Percentiles rank a stretch among this genome's conserved stretches.
Conservation (phyloP, 2,329 filamentous ascomycete species). For the Aureobasidium sp. region DNA sequence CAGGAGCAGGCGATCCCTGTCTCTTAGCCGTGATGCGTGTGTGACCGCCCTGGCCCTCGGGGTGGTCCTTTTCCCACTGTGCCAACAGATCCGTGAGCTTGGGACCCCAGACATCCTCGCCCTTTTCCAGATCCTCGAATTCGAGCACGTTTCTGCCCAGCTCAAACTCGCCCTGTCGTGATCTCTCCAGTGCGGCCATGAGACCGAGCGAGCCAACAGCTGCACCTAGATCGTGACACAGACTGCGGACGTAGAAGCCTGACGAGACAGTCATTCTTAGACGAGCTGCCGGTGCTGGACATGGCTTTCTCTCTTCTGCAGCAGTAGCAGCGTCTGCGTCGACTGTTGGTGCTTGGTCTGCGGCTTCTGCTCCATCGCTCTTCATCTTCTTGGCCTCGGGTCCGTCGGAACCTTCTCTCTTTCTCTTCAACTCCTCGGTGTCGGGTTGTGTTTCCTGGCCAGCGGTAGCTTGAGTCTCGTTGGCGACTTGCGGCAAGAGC, state of each 20-base stretch:
- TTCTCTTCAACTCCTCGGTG: constrained; percentile 23
- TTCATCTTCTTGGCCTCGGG: constrained; percentile 11
- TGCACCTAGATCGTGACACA: constrained; percentile 83
- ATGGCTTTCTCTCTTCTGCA: constrained; percentile 15
- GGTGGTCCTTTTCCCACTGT: constrained; percentile 9
- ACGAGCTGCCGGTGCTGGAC: constrained; percentile 60
- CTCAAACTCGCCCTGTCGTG: constrained; percentile 71
- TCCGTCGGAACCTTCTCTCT: constrained; percentile 21
- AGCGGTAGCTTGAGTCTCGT: constrained; percentile 19
- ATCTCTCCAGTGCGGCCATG: constrained; percentile 77
- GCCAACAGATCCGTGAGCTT: constrained; percentile 41
- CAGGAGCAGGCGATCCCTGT: not conserved
- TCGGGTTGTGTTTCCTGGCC: constrained; percentile 14
- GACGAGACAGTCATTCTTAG: constrained; percentile 89
- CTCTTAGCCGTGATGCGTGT: not conserved
- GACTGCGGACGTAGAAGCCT: constrained; percentile 90
- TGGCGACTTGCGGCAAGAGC: constrained; percentile 35
- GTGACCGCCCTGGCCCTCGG: not conserved
- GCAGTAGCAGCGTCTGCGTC: not conserved
- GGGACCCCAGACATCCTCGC: constrained; percentile 74
- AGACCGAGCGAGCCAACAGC: constrained; percentile 72
- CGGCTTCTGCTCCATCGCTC: constrained; percentile 8
- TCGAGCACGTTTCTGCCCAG: constrained; percentile 68
- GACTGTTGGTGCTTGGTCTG: constrained; percentile 2
- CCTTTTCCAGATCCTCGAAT: constrained; percentile 64